Base-by-base conservation (phyloP, 495 filamentous ascomycete genomes). In the Penicillium bialowiezense region DNA sequence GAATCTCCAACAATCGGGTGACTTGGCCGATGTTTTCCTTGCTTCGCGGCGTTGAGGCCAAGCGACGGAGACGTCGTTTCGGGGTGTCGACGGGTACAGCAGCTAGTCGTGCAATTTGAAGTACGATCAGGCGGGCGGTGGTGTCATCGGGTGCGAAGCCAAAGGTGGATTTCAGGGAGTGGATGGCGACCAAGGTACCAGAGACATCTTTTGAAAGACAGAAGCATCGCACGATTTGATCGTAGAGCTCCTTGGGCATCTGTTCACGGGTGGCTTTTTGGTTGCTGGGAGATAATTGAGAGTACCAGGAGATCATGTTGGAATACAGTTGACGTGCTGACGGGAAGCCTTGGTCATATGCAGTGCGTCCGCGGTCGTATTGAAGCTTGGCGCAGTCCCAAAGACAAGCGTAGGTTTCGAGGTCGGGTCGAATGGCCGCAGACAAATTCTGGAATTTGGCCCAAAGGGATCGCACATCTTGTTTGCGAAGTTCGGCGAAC, bases 401-500 rank as follows among this genome's bases (percentile, higher is more conserved):
- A 9, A 92, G 76, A 32, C 79, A 82, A 34, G 79, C 71, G 59
- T 84, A 91, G 7, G 88, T 89, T 58, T 85, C 79, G 1, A 84
- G 71, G 53, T 90, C 84, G 0, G 85, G 85, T 29, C 67, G 60
- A 8, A 85, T 65, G 13, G 54, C 38, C 55, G 68, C 51, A 70
- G 71, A 67, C 67, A 78, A 70, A 10, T 60, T 51, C 14, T 71
- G 55, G 58, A 82, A 90, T 34, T 82, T 76, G n/a, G 65, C 54
- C 68, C 81, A 80, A 1, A 84, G 76, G 20, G 68, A 58, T 17
- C 64, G 58, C 12, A 80, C 70, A 20, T 80, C 66, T 38, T 74
- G 76, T 60, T 64, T 82, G 52, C 63, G 77, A 50, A 78, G 76
- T 62, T 65, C 69, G 17, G 83, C 80, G 41, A 78, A 80, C 20